Base-by-base conservation (phyloP, 495 filamentous ascomycete genomes). In the Baudoinia panamericana region DNA sequence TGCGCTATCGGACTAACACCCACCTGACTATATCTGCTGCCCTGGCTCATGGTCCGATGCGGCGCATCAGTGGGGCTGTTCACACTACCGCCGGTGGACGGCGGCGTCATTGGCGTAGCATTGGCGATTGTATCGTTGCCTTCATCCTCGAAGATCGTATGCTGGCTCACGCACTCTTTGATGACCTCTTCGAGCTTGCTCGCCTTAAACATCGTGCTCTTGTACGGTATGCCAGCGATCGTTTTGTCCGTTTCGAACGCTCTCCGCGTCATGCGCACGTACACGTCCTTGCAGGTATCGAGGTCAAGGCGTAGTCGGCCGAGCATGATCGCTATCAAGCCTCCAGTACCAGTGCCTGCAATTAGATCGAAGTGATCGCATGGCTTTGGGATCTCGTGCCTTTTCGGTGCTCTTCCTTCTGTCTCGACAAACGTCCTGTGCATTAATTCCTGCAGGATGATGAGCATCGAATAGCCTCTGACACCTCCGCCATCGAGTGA, bases 201-300 rank as follows among this genome's bases (percentile, higher is more conserved):
- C 5, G 90, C 87, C 64, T 97, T 97, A 72, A 95, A 96, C 30
- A 96, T 57, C 0, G 90, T 96, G 13, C 82, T 86, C 18, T 82
- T 76, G 53, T 90, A 93, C 0, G 88, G 90, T 39, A 97, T 90
- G 11, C 88, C 90, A 13, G 81, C 83, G 45, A 97, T 75, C 5
- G 88, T 96, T 64, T 97, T 97, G 63, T 97, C 92, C 8, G 90
- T 95, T 60, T 94, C 86, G 48, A 97, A 97, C 0, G 96, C 92
- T 55, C 76, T 77, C 50, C 80, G 76, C 27, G 90, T 97, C 70
- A 97, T 82, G 41, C 82, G 78, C 43, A 93, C 83, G 52, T 96
- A 97, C 9, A 95, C 76, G 45, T 93, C 80, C 62, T 93, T 95
- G 70, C 88, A 95, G 1, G 84, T 90, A 57, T 95, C 88, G 20